phyloP scores from a whole-genome alignment of 768 basidiomycete genomes.

The Termitomyces sp. region DNA sequence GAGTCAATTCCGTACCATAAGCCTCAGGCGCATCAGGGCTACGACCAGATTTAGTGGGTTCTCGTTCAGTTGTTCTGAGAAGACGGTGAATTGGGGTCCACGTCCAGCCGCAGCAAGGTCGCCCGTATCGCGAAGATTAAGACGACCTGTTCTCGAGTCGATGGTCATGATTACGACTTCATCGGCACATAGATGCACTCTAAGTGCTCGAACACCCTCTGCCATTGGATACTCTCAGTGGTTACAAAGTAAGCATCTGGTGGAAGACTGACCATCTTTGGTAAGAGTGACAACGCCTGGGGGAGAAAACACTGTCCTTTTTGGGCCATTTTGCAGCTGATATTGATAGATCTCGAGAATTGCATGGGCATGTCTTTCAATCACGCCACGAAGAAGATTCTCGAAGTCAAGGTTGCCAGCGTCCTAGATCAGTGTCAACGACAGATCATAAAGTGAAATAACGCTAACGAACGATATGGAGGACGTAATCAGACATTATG shows the following conservation, averaged over 20 bases:
- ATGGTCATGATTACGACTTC: constrained; percentile 74
- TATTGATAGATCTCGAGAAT: constrained; percentile 54
- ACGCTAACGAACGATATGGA: constrained; percentile 51
- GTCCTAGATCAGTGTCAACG: constrained; percentile 33
- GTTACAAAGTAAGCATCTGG: background rate
- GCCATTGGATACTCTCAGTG: background rate
- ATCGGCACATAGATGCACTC: constrained; percentile 68
- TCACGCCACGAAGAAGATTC: constrained; percentile 54
- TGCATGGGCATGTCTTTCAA: constrained; percentile 59
- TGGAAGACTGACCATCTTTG: constrained; percentile 43
- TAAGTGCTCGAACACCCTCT: constrained; percentile 58
- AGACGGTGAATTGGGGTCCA: constrained; percentile 54
- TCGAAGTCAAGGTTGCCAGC: constrained; percentile 73
- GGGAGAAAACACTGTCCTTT: constrained; percentile 53
- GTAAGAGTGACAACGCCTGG: constrained; percentile 55
- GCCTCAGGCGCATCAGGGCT: constrained; percentile 53
- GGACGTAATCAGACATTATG: constrained; percentile 32
- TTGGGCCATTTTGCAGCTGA: constrained; percentile 47
- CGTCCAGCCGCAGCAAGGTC: constrained; percentile 73
- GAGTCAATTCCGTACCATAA: constrained; percentile 42
- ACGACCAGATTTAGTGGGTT: constrained; percentile 56
- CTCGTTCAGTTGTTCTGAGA: constrained; percentile 65
- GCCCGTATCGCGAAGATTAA: constrained; percentile 77
- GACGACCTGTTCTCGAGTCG: constrained; percentile 73
- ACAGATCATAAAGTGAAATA: background rate